These are phyloP conservation scores for Pelargonium nanum DNA, from an alignment of 345 rosid genomes.

Conservation along the genomic window DNA sequence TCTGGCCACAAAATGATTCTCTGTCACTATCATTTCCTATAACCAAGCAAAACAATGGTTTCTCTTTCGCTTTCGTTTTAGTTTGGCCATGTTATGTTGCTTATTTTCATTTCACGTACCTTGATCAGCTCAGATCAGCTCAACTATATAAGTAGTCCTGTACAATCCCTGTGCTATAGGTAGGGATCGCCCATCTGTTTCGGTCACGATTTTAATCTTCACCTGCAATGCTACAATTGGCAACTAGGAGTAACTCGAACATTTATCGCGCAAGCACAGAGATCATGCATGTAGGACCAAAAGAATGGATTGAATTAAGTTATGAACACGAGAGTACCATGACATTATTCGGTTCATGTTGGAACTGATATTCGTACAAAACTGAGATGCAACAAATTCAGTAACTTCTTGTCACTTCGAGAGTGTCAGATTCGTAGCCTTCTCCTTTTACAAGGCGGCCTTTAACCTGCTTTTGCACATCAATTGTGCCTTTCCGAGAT, in stretches of 20 bases:
- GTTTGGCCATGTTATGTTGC: neutral
- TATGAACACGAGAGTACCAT: neutral
- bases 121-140: too few species aligned
- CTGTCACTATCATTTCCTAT: neutral
- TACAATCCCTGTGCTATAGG: too few species aligned
- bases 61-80: neutral
- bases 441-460: neutral
- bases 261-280: too few species aligned
- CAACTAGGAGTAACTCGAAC: too few species aligned
- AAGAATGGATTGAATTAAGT: neutral
- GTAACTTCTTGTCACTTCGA: neutral
- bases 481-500: neutral
- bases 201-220: too few species aligned
- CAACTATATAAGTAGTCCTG: too few species aligned
- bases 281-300: neutral
- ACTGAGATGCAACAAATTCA: neutral
- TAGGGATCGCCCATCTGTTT: too few species aligned
- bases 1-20: neutral
- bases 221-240: neutral
- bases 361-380: neutral
- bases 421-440: neutral
- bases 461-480: neutral
- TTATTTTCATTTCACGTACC: neutral
- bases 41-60: neutral
- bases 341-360: neutral